Evolutionary conservation across 345 rosid species (phyloP).

Genomic region (Clarkia xantiana): DNA sequence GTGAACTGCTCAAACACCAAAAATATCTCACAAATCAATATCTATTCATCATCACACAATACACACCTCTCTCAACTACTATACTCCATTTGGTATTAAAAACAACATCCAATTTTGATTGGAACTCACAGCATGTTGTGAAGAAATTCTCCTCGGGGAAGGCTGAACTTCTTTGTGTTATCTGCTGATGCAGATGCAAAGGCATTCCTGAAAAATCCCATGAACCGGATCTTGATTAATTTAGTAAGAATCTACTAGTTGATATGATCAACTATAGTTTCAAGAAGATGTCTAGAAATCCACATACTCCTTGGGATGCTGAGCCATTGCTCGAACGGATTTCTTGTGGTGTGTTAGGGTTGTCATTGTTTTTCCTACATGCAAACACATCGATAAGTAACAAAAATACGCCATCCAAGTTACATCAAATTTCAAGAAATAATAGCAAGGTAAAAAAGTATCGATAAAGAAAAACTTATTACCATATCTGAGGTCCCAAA

Average conservation of each 20-base stretch:
- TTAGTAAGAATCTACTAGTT: background rate
- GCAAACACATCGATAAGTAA: background rate
- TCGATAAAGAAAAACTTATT: constrained; percentile 5
- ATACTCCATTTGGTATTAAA: background rate
- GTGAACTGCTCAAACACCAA: constrained; percentile 43
- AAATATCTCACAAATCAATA: background rate
- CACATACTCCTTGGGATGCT: constrained; percentile 90
- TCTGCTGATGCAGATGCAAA: constrained; percentile 99
- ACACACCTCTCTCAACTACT: too few species aligned
- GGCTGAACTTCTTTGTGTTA: constrained; percentile 78
- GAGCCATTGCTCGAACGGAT: constrained; percentile 91
- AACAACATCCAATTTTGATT: background rate
- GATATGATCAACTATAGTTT: background rate
- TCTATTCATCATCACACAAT: too few species aligned
- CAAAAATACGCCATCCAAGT: background rate
- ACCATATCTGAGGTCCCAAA: constrained; percentile 98
- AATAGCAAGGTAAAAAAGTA: background rate
- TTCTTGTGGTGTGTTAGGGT: constrained; percentile 97
- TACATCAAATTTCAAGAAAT: background rate
- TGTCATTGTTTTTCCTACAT: constrained; percentile 70
- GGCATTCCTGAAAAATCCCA: constrained; percentile 38
- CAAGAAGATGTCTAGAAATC: constrained; percentile 4
- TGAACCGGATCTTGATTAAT: background rate
- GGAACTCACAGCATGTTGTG: constrained; percentile 94
- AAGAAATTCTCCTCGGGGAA: constrained; percentile 78